Evolutionary conservation across 768 basidiomycete species (phyloP).

Genomic region (Lanmaoa pseudosensibilis): DNA sequence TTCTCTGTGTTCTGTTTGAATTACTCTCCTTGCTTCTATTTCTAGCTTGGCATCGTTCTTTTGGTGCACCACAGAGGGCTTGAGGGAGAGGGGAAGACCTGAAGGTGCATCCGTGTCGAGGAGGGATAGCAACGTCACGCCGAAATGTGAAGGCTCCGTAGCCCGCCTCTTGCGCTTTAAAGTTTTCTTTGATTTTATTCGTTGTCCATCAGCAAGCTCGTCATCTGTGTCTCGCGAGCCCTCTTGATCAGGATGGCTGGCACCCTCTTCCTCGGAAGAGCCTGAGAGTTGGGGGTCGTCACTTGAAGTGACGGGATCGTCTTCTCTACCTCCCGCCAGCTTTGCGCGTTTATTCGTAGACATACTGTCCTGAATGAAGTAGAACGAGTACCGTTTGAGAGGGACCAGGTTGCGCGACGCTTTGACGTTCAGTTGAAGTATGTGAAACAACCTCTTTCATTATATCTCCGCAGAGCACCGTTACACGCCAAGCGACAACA

Average conservation of each 20-base stretch:
- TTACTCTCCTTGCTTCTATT: constrained; percentile 64
- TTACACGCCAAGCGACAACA: not conserved
- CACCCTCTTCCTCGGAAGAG: constrained; percentile 14
- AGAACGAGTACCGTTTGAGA: not conserved
- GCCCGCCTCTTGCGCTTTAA: constrained; percentile 82
- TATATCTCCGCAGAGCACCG: constrained; percentile 1
- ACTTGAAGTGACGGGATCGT: constrained; percentile 1
- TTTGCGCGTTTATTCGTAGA: constrained; percentile 55
- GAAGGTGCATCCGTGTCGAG: constrained; percentile 73
- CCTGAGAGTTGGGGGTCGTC: constrained; percentile 7
- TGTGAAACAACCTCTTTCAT: not conserved
- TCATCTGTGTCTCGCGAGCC: constrained; percentile 55
- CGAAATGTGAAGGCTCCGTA: constrained; percentile 72
- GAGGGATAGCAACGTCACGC: constrained; percentile 68
- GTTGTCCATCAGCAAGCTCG: constrained; percentile 57
- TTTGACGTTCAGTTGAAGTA: not conserved
- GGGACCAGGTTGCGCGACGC: not conserved
- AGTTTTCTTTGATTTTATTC: constrained; percentile 73
- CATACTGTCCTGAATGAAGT: constrained; percentile 37
- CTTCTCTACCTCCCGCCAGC: constrained; percentile 31
- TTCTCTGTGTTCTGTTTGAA: constrained; percentile 71
- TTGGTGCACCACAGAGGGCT: constrained; percentile 67
- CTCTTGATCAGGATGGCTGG: constrained; percentile 18
- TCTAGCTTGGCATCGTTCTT: constrained; percentile 78
- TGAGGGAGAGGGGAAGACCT: constrained; percentile 71